Percentiles rank a stretch among this genome's conserved stretches.
Conservation (phyloP, 2,329 filamentous ascomycete species). For the Pseudogymnoascus pannorum region DNA sequence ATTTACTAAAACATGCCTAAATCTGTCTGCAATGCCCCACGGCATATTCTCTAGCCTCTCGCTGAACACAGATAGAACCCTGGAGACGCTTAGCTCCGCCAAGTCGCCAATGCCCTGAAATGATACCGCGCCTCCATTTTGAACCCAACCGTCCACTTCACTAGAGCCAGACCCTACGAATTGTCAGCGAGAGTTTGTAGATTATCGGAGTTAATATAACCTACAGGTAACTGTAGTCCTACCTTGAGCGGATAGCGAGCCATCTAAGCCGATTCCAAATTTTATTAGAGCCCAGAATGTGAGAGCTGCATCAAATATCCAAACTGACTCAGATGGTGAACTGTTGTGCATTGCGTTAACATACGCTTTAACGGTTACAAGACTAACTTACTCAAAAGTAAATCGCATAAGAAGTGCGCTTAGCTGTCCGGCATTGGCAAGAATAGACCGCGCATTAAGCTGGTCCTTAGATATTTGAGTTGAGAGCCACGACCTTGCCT, state of each 20-base stretch:
- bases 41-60: slow-evolving; percentile 16
- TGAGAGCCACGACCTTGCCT: slow-evolving; percentile 15
- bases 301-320: slow-evolving; percentile 15
- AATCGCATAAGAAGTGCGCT: slow-evolving; percentile 15
- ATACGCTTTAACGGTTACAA: background rate
- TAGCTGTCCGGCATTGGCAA: slow-evolving; percentile 15
- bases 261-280: slow-evolving; percentile 10
- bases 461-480: slow-evolving; percentile 13
- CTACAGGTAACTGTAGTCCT: slow-evolving; percentile 13
- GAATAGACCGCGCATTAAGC: slow-evolving; percentile 13
- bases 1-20: slow-evolving; percentile 16
- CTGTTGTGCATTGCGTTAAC: slow-evolving; percentile 6
- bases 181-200: background rate
- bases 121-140: slow-evolving; percentile 14
- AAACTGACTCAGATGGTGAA: slow-evolving; percentile 13
- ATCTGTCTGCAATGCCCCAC: slow-evolving; percentile 14
- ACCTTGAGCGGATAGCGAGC: background rate
- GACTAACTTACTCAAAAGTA: slow-evolving; percentile 15
- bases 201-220: slow-evolving; percentile 1
- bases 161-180: slow-evolving; percentile 14
- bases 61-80: slow-evolving; percentile 14
- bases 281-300: slow-evolving; percentile 16
- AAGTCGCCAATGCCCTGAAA: slow-evolving; percentile 15
- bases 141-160: slow-evolving; percentile 14
- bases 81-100: slow-evolving; percentile 12